These are phyloP conservation scores for Globisporangium canariense DNA, from an alignment of 352 stramenopile species.

Conservation along the genomic window DNA sequence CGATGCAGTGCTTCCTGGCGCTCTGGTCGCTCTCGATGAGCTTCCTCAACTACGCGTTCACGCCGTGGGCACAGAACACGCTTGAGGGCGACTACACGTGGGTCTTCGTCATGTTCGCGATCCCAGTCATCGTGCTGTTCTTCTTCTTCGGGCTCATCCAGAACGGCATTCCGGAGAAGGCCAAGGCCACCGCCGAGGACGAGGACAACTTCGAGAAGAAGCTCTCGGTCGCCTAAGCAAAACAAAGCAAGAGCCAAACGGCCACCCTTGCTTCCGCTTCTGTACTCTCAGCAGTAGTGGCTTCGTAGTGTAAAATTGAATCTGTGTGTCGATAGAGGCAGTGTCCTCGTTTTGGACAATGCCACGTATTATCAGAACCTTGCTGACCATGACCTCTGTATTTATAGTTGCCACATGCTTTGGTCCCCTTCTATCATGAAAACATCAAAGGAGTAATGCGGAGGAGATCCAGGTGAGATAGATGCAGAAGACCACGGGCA, in stretches of 20 bases:
- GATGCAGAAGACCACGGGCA: background rate
- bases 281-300: background rate
- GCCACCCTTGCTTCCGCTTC: background rate
- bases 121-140: conserved; percentile 26
- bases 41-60: conserved; percentile 39
- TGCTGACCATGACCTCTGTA: background rate
- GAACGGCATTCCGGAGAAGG: conserved; percentile 7
- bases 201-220: conserved; percentile 14
- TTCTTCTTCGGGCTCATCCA: conserved; percentile 27
- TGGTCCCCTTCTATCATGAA: background rate
- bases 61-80: conserved; percentile 30
- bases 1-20: conserved; percentile 30
- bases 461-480: too few relatives aligned
- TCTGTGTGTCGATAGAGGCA: background rate
- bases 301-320: conserved; percentile 3
- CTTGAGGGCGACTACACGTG: conserved; percentile 29
- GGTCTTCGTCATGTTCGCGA: conserved; percentile 31
- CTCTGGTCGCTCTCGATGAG: conserved; percentile 31
- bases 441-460: background rate
- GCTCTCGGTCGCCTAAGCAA: conserved; percentile 13
- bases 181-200: background rate
- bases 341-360: background rate
- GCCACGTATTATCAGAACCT: too few relatives aligned
- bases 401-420: background rate
- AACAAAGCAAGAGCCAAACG: background rate